A percentile compares a stretch with the other conserved stretches of the same genome.
Conservation (phyloP, 345 rosid species). For the Bruguiera parviflora region DNA sequence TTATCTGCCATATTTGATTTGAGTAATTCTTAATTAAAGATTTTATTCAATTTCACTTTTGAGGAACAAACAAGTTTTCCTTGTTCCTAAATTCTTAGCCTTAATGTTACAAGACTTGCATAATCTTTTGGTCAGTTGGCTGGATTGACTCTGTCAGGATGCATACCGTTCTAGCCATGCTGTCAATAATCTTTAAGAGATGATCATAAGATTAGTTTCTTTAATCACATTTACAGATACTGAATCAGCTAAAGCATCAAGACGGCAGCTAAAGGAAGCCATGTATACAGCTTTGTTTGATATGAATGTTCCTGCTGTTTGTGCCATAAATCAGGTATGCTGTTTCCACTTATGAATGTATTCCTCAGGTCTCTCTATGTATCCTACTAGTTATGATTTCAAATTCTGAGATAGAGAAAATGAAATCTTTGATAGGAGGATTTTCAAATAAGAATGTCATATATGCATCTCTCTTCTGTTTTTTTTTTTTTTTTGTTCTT, state of each 20-base stretch:
- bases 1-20: constrained; percentile 8
- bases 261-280: constrained; percentile 83
- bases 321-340: constrained; percentile 79
- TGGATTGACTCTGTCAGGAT: background rate
- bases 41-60: background rate
- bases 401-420: background rate
- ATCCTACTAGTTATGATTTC: constrained; percentile 6
- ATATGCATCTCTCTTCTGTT: too few relatives aligned
- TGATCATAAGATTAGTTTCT: constrained; percentile 6
- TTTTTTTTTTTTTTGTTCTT: background rate
- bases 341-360: background rate
- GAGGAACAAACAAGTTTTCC: background rate
- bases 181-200: background rate
- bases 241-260: constrained; percentile 86
- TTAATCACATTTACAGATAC: constrained; percentile 49
- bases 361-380: constrained; percentile 3
- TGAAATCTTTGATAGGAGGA: background rate
- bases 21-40: background rate
- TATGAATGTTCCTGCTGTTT: constrained; percentile 88
- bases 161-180: background rate
- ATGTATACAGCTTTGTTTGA: constrained; percentile 69
- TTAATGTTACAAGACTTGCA: background rate
- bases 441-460: background rate
- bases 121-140: background rate
- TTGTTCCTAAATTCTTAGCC: constrained; percentile 4